Base-by-base conservation (phyloP, 371 early-diverging fungal genomes). In the Lichtheimia ramosa region DNA sequence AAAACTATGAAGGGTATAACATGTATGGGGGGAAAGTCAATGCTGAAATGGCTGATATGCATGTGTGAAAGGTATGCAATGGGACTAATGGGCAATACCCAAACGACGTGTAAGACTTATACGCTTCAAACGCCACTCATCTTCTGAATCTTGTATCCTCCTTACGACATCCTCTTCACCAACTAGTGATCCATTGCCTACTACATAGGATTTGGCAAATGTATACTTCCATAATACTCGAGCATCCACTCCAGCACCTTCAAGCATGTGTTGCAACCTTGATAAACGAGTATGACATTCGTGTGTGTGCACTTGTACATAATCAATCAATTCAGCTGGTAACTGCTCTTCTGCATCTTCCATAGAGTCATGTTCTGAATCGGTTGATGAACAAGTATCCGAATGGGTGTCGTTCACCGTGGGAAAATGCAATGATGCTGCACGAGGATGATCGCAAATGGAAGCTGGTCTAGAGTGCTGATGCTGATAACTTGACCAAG, bases 211-310 rank as follows among this genome's bases (percentile, higher is more conserved):
- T 48, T 70, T 74, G 0, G 79, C 79, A 71, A 76, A 79, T 2
- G 73, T 58, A 28, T 79, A 79, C 46, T 79, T 79, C 79, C 79
- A 79, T 34, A 79, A 20, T 12, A 79, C 69, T 5, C 65, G 67
- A 0, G 76, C 62, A 59, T 79, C 74, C 1, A 79, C 73, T 0
- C 79, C 76, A 12, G 73, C 70, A 7, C 74, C 76, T 56, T 75
- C 79, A 3, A 79, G 43, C 74, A 75, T 66, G 43, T 69, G 74
- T 18, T 75, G 71, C 3, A 79, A 54, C 16, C 69, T 61, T 27
- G 76, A 70, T 15, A 76, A 51, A 8, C 73, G 66, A 6, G 76
- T 74, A 39, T 70, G 74, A 28, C 69, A 75, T 60, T 79, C 76
- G 46, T 79, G 74, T 1, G 74, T 74, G 48, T 76, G 76, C 20